phyloP scores from a whole-genome alignment of 2,329 filamentous ascomycete species.

The Nannizziopsis arthrosporioides region DNA sequence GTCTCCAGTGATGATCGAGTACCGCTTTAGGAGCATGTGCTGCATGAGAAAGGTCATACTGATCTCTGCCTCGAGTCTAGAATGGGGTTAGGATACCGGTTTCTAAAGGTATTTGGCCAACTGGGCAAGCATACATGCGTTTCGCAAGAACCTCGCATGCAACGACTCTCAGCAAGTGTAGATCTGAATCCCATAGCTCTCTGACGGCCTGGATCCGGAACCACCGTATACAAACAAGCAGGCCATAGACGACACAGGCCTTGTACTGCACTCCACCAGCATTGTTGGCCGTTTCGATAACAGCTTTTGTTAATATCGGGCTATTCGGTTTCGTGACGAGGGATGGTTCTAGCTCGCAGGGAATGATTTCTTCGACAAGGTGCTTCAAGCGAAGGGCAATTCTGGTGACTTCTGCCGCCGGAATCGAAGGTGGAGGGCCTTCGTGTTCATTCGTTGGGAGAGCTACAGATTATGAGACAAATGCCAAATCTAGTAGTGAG shows the following conservation, averaged over 20 bases:
- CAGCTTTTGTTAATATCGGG: conserved; percentile 66
- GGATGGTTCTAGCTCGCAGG: conserved; percentile 73
- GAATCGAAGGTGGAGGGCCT: conserved; percentile 50
- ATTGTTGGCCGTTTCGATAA: conserved; percentile 67
- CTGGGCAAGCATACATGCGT: conserved; percentile 37
- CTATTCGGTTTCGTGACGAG: conserved; percentile 71
- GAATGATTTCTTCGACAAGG: conserved; percentile 76
- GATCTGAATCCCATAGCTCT: conserved; percentile 85
- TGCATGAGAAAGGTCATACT: conserved; percentile 66
- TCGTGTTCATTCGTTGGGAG: conserved; percentile 33
- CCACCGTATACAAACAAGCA: conserved; percentile 63
- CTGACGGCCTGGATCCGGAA: conserved; percentile 66
- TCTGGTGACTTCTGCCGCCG: conserved; percentile 72
- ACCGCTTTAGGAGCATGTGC: conserved; percentile 72
- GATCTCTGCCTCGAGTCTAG: conserved; percentile 74
- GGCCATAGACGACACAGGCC: conserved; percentile 71
- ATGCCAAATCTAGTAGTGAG: background rate
- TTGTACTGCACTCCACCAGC: conserved; percentile 65
- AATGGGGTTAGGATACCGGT: background rate
- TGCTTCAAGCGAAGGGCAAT: conserved; percentile 81
- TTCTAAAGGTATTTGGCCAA: background rate
- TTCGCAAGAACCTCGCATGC: conserved; percentile 93
- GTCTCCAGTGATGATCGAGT: conserved; percentile 60
- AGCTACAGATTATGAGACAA: conserved; percentile 21
- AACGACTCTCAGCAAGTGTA: conserved; percentile 64